Evolutionary conservation across 495 filamentous ascomycete genomes (phyloP), one percentile per base, ranked within the genome.

Genomic region (Aspergillus carlsbadensis): DNA sequence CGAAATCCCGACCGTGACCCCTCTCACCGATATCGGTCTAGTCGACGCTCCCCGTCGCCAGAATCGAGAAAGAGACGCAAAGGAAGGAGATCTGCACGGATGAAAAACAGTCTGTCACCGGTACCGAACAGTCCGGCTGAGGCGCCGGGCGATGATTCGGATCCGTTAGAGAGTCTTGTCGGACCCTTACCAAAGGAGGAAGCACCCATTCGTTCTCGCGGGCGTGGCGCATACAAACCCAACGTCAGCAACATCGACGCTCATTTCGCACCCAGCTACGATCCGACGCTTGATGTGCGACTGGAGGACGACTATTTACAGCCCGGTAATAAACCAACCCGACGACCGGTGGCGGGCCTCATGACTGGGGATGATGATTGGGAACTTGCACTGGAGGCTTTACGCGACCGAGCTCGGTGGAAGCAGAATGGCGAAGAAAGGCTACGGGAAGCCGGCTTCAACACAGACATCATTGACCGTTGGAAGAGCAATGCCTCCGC

Each of bases 331-430:
- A 59, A 62, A 36, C 54, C 57, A n/a, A 58, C 65, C 33, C 72
- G 70, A 40, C 70, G 75, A 18, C 68, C 69, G 15, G 74, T 77
- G 3, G 57, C 69, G 2, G 74, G 71, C 11, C 67, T 77, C n/a
- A 76, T 76, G 74, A 71, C 70, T 2, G 68, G 65, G 7, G 70
- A 74, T 22, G 87, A 87, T 52, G 87, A 92, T 60, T 97, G 92
- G 92, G 90, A 91, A 40, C 80, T 89, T 56, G 87, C 90, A 11
- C 73, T 93, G 2, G 92, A 96, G 71, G 85, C 86, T 15, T 76
- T 88, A 21, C 82, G 89, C n/a, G 92, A 96, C 63, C 83, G 90
- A 2, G 81, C 89, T 61, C 85, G 83, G 42, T 96, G 89, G 90
- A 90, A 87, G 59, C 78, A 85, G 45, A 80, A 85, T 56, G 89